Conservation (phyloP, 768 basidiomycete genomes). For the Rhizopogon roseolus region DNA sequence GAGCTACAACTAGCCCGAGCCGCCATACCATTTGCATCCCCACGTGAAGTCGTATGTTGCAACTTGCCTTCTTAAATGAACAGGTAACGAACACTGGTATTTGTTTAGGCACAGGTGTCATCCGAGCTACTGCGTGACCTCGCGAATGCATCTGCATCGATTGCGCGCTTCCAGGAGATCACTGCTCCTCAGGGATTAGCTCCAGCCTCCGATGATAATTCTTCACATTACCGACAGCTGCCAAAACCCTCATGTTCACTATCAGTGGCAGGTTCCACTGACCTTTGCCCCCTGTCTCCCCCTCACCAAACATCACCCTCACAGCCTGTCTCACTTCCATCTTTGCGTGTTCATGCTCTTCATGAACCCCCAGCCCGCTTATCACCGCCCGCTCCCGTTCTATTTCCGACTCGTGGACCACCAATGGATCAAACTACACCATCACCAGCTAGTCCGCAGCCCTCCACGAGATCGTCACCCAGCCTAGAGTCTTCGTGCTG, state of each 20-base stretch:
- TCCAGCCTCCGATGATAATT: conserved; percentile 3
- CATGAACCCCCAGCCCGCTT: neutral
- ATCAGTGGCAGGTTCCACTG: conserved; percentile 5
- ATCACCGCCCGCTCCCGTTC: neutral
- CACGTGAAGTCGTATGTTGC: conserved; percentile 23
- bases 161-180: conserved; percentile 48
- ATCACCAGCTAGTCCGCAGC: neutral
- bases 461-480: conserved; percentile 11
- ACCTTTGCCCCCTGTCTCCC: conserved; percentile 22
- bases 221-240: neutral
- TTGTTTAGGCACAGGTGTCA: conserved; percentile 44
- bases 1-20: conserved; percentile 43
- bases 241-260: conserved; percentile 6
- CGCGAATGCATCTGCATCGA: conserved; percentile 40
- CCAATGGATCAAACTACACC: neutral
- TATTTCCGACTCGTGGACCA: neutral
- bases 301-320: conserved; percentile 18
- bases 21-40: conserved; percentile 28
- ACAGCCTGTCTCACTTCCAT: neutral
- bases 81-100: neutral
- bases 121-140: conserved; percentile 48
- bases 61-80: neutral
- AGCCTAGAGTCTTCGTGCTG: conserved; percentile 40
- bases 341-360: neutral
- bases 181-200: conserved; percentile 31